Base-by-base conservation (phyloP, 164 flowering plant species). In the Cinnamomum micranthum region DNA sequence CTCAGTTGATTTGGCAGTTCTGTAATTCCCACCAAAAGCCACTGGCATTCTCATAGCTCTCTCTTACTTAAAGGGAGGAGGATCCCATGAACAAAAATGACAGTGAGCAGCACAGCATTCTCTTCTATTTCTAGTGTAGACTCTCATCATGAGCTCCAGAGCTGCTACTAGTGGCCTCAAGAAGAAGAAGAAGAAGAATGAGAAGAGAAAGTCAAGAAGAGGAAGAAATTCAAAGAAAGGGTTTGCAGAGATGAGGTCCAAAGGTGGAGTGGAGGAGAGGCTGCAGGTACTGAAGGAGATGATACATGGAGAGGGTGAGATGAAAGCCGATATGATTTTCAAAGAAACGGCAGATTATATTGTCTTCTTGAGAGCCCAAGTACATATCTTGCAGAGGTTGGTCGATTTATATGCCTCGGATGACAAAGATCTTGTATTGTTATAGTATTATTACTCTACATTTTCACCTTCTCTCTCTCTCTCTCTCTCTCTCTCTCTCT, bases 301-400 rank as follows among this genome's bases (percentile, higher is more conserved):
- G 70, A 84, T 91, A 24, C 91, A 92, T 2, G 59, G 83, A 60
- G 65, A 51, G 72, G 27, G 85, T 78, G 70, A 69, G 72, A 68
- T 76, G 41, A 80, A 83, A 67, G 73, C 88, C 17, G 97, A 88
- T 33, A 77, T 77, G 60, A 69, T 93, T 80, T 89, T 91, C 69
- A 73, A 86, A 60, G 87, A 90, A 73, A 91, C 97, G 0, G 97
- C 96, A 4, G 85, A 89, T 50, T 86, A 91, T 82, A 93, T 93
- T 77, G 73, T 90, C 17, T 76, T 70, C 6, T 75, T 93, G 78
- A 82, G 80, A 78, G 84, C 85, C 73, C 92, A 87, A 74, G 91
- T 91, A 24, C 72, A 77, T 33, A 71, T 93, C 73, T 84, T 93
- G 84, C 97, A 91, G 83, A 82, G 78, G 25, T 72, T 93, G 76